Conservation (phyloP, 164 flowering plant genomes). For the Annona squamosa region DNA sequence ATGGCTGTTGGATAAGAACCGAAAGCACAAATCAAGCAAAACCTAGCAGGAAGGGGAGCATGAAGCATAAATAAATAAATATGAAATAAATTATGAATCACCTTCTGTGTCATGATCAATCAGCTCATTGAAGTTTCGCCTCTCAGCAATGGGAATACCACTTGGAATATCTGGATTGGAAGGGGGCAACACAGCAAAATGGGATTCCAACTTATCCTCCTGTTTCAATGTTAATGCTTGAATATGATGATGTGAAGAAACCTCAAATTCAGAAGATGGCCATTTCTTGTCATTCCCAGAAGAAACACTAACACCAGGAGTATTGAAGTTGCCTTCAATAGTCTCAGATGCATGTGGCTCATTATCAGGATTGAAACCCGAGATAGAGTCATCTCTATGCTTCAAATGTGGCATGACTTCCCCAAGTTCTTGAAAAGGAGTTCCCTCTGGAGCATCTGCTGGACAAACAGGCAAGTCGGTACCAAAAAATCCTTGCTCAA, state of each 20-base stretch:
- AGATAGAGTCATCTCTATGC: constrained; percentile 15
- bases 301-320: constrained; percentile 14
- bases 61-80: neutral
- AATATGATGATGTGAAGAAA: constrained; percentile 22
- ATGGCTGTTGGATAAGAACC: neutral
- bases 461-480: constrained; percentile 73
- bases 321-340: constrained; percentile 28
- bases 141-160: constrained; percentile 24
- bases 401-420: constrained; percentile 75
- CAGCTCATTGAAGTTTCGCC: constrained; percentile 37
- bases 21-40: neutral
- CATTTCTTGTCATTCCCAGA: constrained; percentile 18
- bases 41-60: neutral
- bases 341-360: constrained; percentile 23
- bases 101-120: constrained; percentile 60
- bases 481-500: constrained; percentile 89
- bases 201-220: constrained; percentile 22
- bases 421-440: constrained; percentile 60
- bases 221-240: constrained; percentile 28
- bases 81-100: constrained; percentile 14
- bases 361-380: constrained; percentile 14
- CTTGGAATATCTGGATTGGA: constrained; percentile 1
- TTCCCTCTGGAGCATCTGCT: constrained; percentile 68
- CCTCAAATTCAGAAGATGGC: constrained; percentile 27
- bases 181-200: constrained; percentile 5